Conservation (phyloP, 352 stramenopile genomes). For the Phytophthora niederhauseri region DNA sequence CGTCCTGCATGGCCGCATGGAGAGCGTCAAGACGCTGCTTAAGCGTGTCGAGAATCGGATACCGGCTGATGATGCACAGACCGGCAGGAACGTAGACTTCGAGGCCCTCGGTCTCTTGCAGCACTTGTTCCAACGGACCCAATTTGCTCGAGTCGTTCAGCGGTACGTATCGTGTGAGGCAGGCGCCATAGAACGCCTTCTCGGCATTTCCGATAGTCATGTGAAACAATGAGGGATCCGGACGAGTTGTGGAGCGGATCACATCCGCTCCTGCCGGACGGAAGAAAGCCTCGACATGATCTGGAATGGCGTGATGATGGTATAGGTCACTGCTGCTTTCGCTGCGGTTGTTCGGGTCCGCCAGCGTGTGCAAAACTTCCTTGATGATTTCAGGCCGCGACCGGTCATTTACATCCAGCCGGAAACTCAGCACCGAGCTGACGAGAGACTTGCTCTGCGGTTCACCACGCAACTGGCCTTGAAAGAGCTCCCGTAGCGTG, state of each 20-base stretch:
- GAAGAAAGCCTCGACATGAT: slow-evolving; percentile 88
- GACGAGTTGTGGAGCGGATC: slow-evolving; percentile 59
- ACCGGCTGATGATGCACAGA: slow-evolving; percentile 83
- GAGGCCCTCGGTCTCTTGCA: slow-evolving; percentile 83
- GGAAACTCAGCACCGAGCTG: slow-evolving; percentile 76
- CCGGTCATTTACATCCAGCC: slow-evolving; percentile 65
- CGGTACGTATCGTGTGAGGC: slow-evolving; percentile 80
- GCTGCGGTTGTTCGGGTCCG: slow-evolving; percentile 41
- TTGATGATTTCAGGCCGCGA: slow-evolving; percentile 64
- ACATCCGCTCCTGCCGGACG: slow-evolving; percentile 64
- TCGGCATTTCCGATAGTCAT: slow-evolving; percentile 86
- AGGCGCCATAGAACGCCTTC: slow-evolving; percentile 83
- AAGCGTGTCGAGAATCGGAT: slow-evolving; percentile 82
- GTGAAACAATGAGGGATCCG: slow-evolving; percentile 76
- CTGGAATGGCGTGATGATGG: slow-evolving; percentile 80
- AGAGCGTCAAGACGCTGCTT: slow-evolving; percentile 72
- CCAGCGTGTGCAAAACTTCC: slow-evolving; percentile 74
- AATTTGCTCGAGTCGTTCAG: slow-evolving; percentile 71
- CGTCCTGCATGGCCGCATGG: slow-evolving; percentile 61
- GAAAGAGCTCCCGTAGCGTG: slow-evolving; percentile 64
- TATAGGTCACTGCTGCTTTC: slow-evolving; percentile 64
- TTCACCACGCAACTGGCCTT: slow-evolving; percentile 65
- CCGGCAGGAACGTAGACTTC: slow-evolving; percentile 79
- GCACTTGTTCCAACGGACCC: slow-evolving; percentile 73
- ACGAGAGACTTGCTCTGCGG: slow-evolving; percentile 67